Evolutionary conservation across 2,329 filamentous ascomycete genomes (phyloP).

Genomic region (Byssochlamys sp.): DNA sequence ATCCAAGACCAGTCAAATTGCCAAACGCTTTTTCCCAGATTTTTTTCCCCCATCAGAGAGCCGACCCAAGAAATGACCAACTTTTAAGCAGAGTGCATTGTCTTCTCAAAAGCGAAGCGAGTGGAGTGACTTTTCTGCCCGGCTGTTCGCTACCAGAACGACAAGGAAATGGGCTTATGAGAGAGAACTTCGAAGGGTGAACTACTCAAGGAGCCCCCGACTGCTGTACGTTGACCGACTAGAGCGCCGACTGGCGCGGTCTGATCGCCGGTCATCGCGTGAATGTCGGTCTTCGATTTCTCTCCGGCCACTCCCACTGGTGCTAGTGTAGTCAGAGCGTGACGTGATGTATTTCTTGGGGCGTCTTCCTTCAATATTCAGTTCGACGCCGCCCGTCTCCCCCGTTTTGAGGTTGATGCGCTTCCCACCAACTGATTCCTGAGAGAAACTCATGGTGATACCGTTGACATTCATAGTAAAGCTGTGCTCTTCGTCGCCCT

Average conservation of each 20-base stretch:
- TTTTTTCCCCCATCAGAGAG: conserved; percentile 8
- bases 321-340: conserved; percentile 27
- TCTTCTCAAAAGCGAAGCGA: background rate
- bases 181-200: background rate
- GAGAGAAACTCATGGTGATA: conserved; percentile 30
- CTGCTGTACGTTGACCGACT: conserved; percentile 30
- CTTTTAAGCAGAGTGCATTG: conserved; percentile 5
- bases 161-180: background rate
- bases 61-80: conserved; percentile 7
- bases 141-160: background rate
- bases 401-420: conserved; percentile 30
- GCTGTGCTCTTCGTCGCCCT: conserved; percentile 27
- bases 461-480: conserved; percentile 33
- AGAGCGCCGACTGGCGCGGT: conserved; percentile 28
- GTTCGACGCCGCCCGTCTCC: conserved; percentile 27
- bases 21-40: background rate
- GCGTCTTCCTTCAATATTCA: conserved; percentile 30
- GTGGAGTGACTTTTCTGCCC: background rate
- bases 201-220: conserved; percentile 13
- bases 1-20: conserved; percentile 1
- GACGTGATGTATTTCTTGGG: conserved; percentile 28
- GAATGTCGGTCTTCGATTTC: conserved; percentile 22
- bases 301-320: conserved; percentile 20
- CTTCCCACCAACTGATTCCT: conserved; percentile 28
- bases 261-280: conserved; percentile 27